Evolutionary conservation across 345 rosid species (phyloP).

Genomic region (Excoecaria agallocha): DNA sequence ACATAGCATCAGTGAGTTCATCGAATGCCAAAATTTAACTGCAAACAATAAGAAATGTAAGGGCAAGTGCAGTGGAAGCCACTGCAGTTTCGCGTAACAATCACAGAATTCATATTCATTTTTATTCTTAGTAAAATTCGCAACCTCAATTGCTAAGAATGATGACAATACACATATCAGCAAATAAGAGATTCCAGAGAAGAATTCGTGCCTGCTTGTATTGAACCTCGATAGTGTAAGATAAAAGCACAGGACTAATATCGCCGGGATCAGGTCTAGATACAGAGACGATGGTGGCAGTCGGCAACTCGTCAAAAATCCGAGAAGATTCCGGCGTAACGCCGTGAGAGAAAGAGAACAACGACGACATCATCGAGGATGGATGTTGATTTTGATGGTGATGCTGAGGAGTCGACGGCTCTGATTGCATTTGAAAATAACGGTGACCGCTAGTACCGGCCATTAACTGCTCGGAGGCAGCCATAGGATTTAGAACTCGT

Average conservation of each 20-base stretch:
- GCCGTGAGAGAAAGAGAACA: constrained; percentile 50
- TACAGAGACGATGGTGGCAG: constrained; percentile 67
- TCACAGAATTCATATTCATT: background rate
- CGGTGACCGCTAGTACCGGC: constrained; percentile 42
- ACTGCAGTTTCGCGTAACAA: background rate
- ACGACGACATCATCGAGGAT: constrained; percentile 48
- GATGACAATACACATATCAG: background rate
- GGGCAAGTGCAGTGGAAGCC: background rate
- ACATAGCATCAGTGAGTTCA: background rate
- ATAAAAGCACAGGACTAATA: constrained; percentile 75
- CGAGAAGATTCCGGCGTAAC: constrained; percentile 53
- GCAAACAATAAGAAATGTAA: no score
- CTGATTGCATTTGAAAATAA: constrained; percentile 72
- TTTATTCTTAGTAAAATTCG: background rate
- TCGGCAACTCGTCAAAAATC: constrained; percentile 85
- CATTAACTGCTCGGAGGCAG: constrained; percentile 74
- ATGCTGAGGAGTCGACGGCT: constrained; percentile 32
- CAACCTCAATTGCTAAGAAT: background rate
- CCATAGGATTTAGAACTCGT: constrained; percentile 4
- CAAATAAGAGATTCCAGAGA: background rate
- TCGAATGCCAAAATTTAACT: background rate
- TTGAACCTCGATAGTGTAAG: constrained; percentile 79
- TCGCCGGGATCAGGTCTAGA: constrained; percentile 89
- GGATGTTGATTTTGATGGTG: constrained; percentile 2
- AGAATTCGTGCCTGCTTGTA: constrained; percentile 72